Base-by-base conservation (phyloP, 768 basidiomycete genomes). In the Termitomyces sp. region DNA sequence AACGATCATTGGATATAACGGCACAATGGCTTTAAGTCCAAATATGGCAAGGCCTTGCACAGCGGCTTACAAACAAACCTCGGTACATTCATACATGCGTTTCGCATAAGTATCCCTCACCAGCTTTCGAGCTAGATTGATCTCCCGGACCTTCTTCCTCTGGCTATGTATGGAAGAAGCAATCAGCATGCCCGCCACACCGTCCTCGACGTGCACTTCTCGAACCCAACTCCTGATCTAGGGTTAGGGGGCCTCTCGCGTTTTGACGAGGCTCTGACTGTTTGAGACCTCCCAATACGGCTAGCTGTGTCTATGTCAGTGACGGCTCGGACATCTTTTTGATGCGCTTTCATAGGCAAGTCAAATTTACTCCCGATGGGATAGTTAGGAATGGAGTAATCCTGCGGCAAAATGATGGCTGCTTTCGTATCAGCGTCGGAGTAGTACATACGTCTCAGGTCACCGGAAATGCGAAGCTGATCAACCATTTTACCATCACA, bases 1-100 rank as follows among this genome's bases (percentile, higher is more conserved):
- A 71, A 66, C 61, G 60, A 68, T 75, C 72, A 71, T 62, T 50
- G 70, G 73, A 76, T 80, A 81, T 74, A 78, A 78, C 77, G 77
- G 64, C 68, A 73, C 60, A 68, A 72, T 68, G 68, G 72, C 72
- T 66, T 65, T 69, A 73, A 71, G 68, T 64, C 64, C 66, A 55
- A 58, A 67, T 64, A 64, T 61, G 64, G 71, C 46, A 67, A 64
- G 49, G 55, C 49, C 62, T 33, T 63, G 57, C 58, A 66, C 35
- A 64, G 58, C 64, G 55, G 59, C 43, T 60, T 57, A 64, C 64
- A 63, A 64, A 67, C 63, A 68, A 65, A 64, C 55, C 54, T 59
- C 38, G 57, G 55, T 60, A 53, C 60, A 48, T 62, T 60, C 62
- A 60, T 64, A 60, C 63, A 63, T 62, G 60, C 43, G 57, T 54